Evolutionary conservation across 768 basidiomycete species (phyloP), one percentile per base, ranked within the genome.

Genomic region (Neoboletus brunneissimus): DNA sequence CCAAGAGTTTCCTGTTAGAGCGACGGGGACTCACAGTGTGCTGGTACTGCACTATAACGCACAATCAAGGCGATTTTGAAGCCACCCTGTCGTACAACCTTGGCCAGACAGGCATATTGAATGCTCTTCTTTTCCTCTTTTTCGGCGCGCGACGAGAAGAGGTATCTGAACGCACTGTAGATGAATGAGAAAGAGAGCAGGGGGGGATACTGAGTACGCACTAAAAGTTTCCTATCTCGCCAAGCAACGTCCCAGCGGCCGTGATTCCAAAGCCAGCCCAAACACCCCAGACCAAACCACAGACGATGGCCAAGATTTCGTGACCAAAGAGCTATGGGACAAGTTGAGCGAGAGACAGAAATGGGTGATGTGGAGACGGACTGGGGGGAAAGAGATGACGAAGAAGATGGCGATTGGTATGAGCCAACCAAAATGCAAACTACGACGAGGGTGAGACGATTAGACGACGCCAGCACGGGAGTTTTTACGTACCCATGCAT

Each of bases 171-270:
- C 0, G 89, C 89, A 66, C 88, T 90, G 52, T 7, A 53, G 53
- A 35, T 41, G 32, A 23, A 49, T 73, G 45, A 73, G 62, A 32
- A 13, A 20, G 22, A 12, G 25, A 16, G 29, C 18, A 16, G 2
- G 4, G 4, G n/a, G 29, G 45, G 53, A 18, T 31, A 16, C 46
- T 29, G 50, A n/a, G 38, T 11, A 76, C 88, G 64, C 64, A 91
- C 89, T 90, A 89, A 61, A 89, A 94, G 70, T 92, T 93, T 48
- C 89, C 93, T 16, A 93, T 74, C 77, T 95, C 93, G 38, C 91
- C 94, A 0, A 94, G 44, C 62, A 93, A 85, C 0, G 92, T 94
- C 0, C 91, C 90, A 8, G 85, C 89, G 3, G 82, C 82, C 18
- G 91, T 90, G 65, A 97, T 95, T 0, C 73, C 94, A 63, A 96